Percentiles rank a stretch among this genome's conserved stretches.
phyloP scores from a whole-genome alignment of 768 basidiomycete species.

The Rhodotorula graminis region DNA sequence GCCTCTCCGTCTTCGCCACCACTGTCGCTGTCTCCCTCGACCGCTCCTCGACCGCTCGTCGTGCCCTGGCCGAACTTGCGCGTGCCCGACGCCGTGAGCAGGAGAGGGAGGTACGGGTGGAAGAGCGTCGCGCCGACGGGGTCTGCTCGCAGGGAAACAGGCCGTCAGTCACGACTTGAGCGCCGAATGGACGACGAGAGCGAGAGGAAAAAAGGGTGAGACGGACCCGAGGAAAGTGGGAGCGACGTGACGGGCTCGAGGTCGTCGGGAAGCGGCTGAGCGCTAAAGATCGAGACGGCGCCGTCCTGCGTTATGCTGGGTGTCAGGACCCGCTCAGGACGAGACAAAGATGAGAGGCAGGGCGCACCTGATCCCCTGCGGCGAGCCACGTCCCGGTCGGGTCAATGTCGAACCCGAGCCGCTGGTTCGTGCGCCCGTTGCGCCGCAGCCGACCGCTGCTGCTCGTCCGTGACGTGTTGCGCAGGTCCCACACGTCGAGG shows the following conservation, averaged over 20 bases:
- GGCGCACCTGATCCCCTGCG: conserved; percentile 25
- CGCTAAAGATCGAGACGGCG: conserved; percentile 7
- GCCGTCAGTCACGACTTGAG: neutral
- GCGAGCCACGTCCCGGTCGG: conserved; percentile 28
- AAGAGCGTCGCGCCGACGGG: conserved; percentile 6
- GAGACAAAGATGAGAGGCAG: no score
- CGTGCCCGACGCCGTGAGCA: conserved; percentile 4
- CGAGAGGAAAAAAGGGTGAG: neutral
- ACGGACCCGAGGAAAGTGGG: neutral
- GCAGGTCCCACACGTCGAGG: conserved; percentile 75
- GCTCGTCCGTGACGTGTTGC: conserved; percentile 54
- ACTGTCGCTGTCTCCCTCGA: neutral
- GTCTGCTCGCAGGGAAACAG: neutral
- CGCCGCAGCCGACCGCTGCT: conserved; percentile 44
- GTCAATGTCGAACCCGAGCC: conserved; percentile 56
- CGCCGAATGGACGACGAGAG: neutral
- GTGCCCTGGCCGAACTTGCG: neutral
- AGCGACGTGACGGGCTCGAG: conserved; percentile 13
- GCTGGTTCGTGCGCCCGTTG: conserved; percentile 84
- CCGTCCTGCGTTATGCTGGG: neutral
- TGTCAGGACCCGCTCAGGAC: no score
- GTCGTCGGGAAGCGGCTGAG: conserved; percentile 1
- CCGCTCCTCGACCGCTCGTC: neutral
- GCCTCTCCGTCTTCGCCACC: neutral
- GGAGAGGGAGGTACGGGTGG: conserved; percentile 8